Evolutionary conservation across 2,329 filamentous ascomycete species (phyloP).

Genomic region (Elsinoe perseae): DNA sequence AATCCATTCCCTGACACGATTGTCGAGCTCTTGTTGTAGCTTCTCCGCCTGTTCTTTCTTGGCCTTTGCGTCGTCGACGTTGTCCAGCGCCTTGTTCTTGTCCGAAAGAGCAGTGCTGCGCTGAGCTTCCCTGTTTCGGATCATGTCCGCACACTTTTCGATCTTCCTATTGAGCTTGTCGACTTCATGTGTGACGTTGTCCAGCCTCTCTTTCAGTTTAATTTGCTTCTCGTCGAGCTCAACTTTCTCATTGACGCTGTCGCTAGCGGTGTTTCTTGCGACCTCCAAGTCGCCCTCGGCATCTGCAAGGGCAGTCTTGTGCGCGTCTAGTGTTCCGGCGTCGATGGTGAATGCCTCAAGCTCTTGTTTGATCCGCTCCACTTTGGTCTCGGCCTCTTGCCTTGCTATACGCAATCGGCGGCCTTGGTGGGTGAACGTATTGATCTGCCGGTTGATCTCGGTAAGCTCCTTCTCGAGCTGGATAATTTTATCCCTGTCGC

Average conservation of each 20-base stretch:
- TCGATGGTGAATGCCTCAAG: constrained; percentile 43
- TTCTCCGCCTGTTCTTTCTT: constrained; percentile 26
- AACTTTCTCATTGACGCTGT: constrained; percentile 41
- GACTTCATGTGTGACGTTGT: constrained; percentile 21
- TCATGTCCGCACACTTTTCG: constrained; percentile 27
- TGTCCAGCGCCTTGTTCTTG: constrained; percentile 37
- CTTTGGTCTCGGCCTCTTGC: constrained; percentile 54
- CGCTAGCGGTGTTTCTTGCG: constrained; percentile 40
- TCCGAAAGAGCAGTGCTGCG: constrained; percentile 32
- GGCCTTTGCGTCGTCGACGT: constrained; percentile 29
- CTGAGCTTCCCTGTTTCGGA: constrained; percentile 27
- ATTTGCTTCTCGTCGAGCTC: constrained; percentile 33
- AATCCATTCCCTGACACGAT: constrained; percentile 23
- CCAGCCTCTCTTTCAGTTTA: constrained; percentile 27
- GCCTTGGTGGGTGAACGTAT: constrained; percentile 41
- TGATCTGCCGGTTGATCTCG: constrained; percentile 43
- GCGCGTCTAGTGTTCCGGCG: constrained; percentile 49
- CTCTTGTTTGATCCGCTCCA: constrained; percentile 60
- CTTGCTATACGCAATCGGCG: constrained; percentile 47
- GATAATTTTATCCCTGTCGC: constrained; percentile 44
- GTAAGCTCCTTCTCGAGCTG: constrained; percentile 43
- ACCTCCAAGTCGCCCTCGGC: constrained; percentile 43
- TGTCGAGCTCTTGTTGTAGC: constrained; percentile 26
- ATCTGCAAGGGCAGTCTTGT: constrained; percentile 47
- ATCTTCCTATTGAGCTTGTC: constrained; percentile 3